Percentiles rank a stretch among this genome's conserved stretches.
Evolutionary conservation across 2,329 filamentous ascomycete genomes (phyloP).

Genomic region (Myriosclerotinia duriaeana): DNA sequence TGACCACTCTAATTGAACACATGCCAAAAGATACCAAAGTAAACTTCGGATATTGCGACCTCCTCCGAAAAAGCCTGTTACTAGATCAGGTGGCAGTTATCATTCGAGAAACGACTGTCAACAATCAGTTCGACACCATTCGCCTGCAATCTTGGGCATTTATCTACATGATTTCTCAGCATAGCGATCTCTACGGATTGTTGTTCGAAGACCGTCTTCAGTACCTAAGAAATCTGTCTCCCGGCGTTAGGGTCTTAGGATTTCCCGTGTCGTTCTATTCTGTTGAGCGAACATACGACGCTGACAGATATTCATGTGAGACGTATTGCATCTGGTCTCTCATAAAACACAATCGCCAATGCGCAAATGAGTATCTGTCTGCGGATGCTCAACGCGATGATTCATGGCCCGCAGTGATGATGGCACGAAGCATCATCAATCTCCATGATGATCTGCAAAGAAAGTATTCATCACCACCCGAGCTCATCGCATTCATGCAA

Average conservation of each 20-base stretch:
- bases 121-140: not conserved
- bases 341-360: not conserved
- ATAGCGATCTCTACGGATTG: not conserved
- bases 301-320: not conserved
- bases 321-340: slow-evolving; percentile 1
- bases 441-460: not conserved
- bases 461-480: not conserved
- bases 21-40: not conserved
- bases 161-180: not conserved
- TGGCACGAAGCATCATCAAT: not conserved
- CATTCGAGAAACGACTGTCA: not conserved
- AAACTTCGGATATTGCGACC: not conserved
- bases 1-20: not conserved
- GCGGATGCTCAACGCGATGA: not conserved
- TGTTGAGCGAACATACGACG: not conserved
- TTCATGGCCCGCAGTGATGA: not conserved
- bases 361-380: not conserved
- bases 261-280: not conserved
- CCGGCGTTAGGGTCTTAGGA: not conserved
- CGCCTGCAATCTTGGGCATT: not conserved
- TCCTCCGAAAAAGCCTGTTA: slow-evolving; percentile 5
- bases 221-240: not conserved
- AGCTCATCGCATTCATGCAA: not conserved
- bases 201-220: not conserved
- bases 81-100: not conserved